Evolutionary conservation across 2,329 filamentous ascomycete genomes (phyloP).

Genomic region (Pseudocercospora pini-densiflorae): DNA sequence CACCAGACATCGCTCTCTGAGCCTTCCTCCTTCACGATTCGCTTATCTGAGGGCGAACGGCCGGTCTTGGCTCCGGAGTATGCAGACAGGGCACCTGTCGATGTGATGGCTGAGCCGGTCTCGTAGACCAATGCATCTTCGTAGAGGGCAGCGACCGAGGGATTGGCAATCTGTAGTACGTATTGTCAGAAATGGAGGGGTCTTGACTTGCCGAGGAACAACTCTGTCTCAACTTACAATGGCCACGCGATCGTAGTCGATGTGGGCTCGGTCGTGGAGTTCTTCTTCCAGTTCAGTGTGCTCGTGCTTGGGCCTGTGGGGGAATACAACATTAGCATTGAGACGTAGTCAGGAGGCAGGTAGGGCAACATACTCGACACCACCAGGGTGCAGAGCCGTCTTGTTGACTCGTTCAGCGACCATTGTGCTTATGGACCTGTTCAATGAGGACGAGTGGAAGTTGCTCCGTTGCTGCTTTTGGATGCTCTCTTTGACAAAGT

Average conservation of each 20-base stretch:
- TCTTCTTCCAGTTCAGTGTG: constrained; percentile 99
- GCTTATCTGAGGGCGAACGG: constrained; percentile 95
- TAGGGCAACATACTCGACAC: constrained; percentile 74
- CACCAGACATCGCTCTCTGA: constrained; percentile 97
- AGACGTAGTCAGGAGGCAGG: neutral
- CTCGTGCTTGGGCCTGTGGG: constrained; percentile 72
- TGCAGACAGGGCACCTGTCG: constrained; percentile 89
- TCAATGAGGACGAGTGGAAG: constrained; percentile 63
- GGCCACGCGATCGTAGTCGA: constrained; percentile 97
- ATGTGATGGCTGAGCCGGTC: constrained; percentile 95
- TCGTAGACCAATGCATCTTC: constrained; percentile 99
- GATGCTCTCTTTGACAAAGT: constrained; percentile 63
- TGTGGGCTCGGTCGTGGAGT: constrained; percentile 96
- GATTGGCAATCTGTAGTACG: constrained; percentile 76
- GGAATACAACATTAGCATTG: constrained; percentile 24
- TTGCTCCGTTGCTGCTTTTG: constrained; percentile 62
- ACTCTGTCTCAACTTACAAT: constrained; percentile 68
- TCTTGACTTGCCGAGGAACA: neutral
- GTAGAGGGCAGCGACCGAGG: constrained; percentile 92
- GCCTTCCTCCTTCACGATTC: constrained; percentile 87
- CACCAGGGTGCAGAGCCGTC: constrained; percentile 86
- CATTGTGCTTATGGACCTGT: constrained; percentile 50
- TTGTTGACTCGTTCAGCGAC: constrained; percentile 73
- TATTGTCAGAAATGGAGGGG: constrained; percentile 24
- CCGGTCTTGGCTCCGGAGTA: constrained; percentile 99